Evolutionary conservation across 306 rosid species (phyloP).

Genomic region (Astragalus glycyphyllos): DNA sequence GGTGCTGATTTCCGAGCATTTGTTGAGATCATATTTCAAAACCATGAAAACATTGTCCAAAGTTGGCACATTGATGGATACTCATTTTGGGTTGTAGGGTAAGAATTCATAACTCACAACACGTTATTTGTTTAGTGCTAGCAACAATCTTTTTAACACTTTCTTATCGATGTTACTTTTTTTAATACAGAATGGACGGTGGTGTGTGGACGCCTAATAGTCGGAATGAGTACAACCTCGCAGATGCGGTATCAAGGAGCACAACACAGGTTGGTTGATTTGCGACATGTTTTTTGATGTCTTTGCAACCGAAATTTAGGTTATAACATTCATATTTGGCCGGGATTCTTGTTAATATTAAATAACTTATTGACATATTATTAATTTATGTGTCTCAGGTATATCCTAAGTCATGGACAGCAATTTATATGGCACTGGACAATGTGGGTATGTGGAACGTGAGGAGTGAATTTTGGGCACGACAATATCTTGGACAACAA

Average conservation of each 20-base stretch:
- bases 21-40: constrained; percentile 81
- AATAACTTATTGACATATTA: not conserved
- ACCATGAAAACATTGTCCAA: constrained; percentile 72
- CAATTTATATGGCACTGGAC: constrained; percentile 82
- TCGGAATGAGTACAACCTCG: constrained; percentile 75
- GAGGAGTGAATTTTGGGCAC: constrained; percentile 82
- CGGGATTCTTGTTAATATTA: too few relatives aligned
- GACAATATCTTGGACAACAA: constrained; percentile 94
- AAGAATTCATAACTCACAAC: constrained; percentile 31
- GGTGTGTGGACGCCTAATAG: constrained; percentile 79
- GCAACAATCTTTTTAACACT: not conserved
- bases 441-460: constrained; percentile 96
- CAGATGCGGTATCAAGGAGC: constrained; percentile 78
- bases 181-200: constrained; percentile 78
- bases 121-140: not conserved
- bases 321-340: too few relatives aligned
- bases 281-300: not conserved
- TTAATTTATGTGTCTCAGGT: constrained; percentile 54
- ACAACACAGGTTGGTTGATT: constrained; percentile 77
- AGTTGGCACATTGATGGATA: constrained; percentile 91
- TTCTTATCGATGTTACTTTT: not conserved
- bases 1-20: constrained; percentile 85
- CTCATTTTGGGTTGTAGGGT: constrained; percentile 98
- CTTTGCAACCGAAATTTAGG: too few relatives aligned
- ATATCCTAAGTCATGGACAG: constrained; percentile 95